These are phyloP conservation scores for Exophiala oligosperma DNA, from an alignment of 2,329 filamentous ascomycete species.

Conservation along the genomic window DNA sequence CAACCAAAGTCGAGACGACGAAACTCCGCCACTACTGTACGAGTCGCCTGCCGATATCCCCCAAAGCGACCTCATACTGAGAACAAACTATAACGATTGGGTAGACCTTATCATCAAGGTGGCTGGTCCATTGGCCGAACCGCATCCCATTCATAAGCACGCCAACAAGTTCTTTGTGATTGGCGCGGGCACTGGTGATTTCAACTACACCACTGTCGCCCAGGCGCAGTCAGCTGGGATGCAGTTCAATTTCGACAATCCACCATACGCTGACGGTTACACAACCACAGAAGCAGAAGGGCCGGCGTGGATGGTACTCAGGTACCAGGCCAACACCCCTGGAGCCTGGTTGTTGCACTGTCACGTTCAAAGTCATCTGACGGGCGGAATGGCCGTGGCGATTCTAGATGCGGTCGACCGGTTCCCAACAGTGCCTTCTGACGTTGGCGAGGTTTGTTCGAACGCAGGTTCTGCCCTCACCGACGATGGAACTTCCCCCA, in stretches of 20 bases:
- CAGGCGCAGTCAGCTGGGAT: constrained; percentile 51
- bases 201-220: constrained; percentile 54
- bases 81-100: constrained; percentile 52
- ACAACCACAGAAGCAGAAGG: constrained; percentile 38
- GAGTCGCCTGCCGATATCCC: constrained; percentile 37
- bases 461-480: too few species aligned
- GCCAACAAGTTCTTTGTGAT: constrained; percentile 60
- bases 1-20: constrained; percentile 40
- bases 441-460: too few species aligned
- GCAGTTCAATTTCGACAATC: constrained; percentile 59
- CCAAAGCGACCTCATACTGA: constrained; percentile 51
- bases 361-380: constrained; percentile 55
- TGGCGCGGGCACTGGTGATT: constrained; percentile 53
- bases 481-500: too few species aligned
- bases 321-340: constrained; percentile 55
- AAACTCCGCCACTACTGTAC: constrained; percentile 48
- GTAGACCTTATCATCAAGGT: constrained; percentile 56
- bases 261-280: constrained; percentile 54
- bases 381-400: constrained; percentile 57
- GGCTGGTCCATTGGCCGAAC: constrained; percentile 47
- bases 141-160: constrained; percentile 66
- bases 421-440: constrained; percentile 28
- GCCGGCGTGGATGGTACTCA: constrained; percentile 51
- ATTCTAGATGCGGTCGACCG: constrained; percentile 44
- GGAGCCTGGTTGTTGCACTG: constrained; percentile 59